Percentiles rank a stretch among this genome's conserved stretches.
Conservation (phyloP, 352 stramenopile genomes). For the Albugo laibachii region DNA sequence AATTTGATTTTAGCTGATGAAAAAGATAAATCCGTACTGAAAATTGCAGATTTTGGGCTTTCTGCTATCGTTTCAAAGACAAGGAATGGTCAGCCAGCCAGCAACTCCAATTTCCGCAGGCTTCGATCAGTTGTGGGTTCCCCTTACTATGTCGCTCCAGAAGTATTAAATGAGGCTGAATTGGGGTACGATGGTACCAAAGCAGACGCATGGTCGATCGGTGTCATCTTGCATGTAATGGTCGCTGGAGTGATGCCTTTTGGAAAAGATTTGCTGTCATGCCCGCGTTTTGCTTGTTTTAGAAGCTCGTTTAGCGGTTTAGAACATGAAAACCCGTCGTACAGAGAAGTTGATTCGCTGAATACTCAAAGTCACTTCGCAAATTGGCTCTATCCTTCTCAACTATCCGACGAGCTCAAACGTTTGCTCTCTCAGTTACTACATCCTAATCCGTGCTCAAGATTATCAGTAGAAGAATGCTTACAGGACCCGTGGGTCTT, state of each 20-base stretch:
- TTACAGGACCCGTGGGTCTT: constrained; percentile 54
- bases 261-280: constrained; percentile 89
- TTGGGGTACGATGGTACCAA: constrained; percentile 78
- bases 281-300: constrained; percentile 86
- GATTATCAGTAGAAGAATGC: constrained; percentile 53
- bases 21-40: constrained; percentile 69
- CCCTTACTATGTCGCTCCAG: constrained; percentile 91
- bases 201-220: constrained; percentile 83
- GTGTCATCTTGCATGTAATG: constrained; percentile 88
- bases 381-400: constrained; percentile 62
- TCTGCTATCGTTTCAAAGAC: constrained; percentile 65
- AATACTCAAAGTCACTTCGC: constrained; percentile 16
- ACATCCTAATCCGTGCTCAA: constrained; percentile 61
- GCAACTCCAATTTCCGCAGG: constrained; percentile 22
- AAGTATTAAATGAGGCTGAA: constrained; percentile 74
- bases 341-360: constrained; percentile 36
- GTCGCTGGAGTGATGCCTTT: constrained; percentile 90
- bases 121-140: constrained; percentile 90
- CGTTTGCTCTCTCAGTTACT: constrained; percentile 55
- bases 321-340: constrained; percentile 5
- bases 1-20: constrained; percentile 85
- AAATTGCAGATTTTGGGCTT: constrained; percentile 88
- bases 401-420: constrained; percentile 61
- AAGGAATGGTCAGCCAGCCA: not conserved
- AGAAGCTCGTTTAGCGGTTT: constrained; percentile 80